These are phyloP conservation scores for Prinsepia uniflora DNA, from an alignment of 306 rosid genomes.

Conservation along the genomic window DNA sequence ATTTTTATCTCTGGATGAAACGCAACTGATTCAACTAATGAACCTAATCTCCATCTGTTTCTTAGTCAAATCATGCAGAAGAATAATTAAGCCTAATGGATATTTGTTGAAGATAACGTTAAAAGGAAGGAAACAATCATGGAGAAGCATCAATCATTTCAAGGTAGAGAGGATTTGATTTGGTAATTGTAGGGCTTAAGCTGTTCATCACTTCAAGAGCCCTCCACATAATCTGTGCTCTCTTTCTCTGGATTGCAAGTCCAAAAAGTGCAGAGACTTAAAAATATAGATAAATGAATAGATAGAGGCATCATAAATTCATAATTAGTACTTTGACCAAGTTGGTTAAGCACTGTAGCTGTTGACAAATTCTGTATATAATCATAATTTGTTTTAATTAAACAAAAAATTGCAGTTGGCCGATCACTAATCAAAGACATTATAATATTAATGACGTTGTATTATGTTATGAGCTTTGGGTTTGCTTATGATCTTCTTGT, in stretches of 20 bases:
- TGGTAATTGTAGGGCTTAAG: slow-evolving; percentile 23
- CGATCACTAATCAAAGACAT: neutral
- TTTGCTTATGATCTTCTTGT: slow-evolving; percentile 36
- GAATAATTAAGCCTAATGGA: too few relatives aligned
- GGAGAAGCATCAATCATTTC: too few relatives aligned
- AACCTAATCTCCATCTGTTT: too few relatives aligned
- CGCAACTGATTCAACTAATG: too few relatives aligned
- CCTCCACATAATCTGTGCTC: neutral
- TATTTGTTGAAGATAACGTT: too few relatives aligned
- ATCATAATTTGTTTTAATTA: neutral
- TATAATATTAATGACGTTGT: too few relatives aligned
- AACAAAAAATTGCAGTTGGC: neutral
- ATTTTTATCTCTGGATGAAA: too few relatives aligned
- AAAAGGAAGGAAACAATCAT: too few relatives aligned
- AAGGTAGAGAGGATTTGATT: slow-evolving; percentile 28
- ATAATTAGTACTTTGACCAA: slow-evolving; percentile 15
- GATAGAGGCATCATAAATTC: neutral
- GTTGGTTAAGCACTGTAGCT: neutral
- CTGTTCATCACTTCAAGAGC: neutral
- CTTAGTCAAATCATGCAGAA: too few relatives aligned
- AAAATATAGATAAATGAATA: neutral
- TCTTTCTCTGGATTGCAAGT: neutral
- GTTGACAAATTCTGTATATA: neutral
- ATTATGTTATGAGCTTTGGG: neutral
- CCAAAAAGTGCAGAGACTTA: slow-evolving; percentile 11